A percentile compares a stretch with the other conserved stretches of the same genome.
phyloP scores from a whole-genome alignment of 2,329 filamentous ascomycete species.

The Aspergillus udagawae region DNA sequence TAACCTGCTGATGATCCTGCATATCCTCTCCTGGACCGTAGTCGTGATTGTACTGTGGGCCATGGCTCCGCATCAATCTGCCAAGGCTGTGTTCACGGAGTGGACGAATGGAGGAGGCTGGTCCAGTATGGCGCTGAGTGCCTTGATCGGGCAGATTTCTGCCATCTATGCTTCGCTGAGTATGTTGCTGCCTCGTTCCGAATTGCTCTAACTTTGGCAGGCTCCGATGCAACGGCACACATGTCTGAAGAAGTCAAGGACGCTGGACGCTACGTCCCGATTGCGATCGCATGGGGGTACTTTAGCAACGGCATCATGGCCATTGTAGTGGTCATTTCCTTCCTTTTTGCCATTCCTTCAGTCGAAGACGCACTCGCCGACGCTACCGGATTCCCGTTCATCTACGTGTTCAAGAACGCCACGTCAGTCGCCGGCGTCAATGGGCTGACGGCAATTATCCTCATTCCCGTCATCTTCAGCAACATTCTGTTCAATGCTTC shows the following conservation, averaged over 20 bases:
- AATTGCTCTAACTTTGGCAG: slow-evolving; percentile 10
- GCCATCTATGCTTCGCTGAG: slow-evolving; percentile 29
- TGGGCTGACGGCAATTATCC: slow-evolving; percentile 38
- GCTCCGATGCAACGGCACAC: slow-evolving; percentile 29
- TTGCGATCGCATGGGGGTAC: slow-evolving; percentile 44
- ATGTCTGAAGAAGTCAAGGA: slow-evolving; percentile 50
- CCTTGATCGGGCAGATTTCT: slow-evolving; percentile 37
- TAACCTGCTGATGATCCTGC: slow-evolving; percentile 35
- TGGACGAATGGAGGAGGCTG: slow-evolving; percentile 39
- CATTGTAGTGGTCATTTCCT: slow-evolving; percentile 43
- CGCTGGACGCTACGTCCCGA: slow-evolving; percentile 43
- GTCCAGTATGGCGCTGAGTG: slow-evolving; percentile 30
- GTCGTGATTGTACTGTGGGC: slow-evolving; percentile 30
- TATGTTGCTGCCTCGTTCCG: slow-evolving; percentile 1
- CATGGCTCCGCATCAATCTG: slow-evolving; percentile 27
- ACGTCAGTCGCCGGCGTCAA: slow-evolving; percentile 23
- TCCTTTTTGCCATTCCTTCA: slow-evolving; percentile 36
- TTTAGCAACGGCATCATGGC: slow-evolving; percentile 44
- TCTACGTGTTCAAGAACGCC: slow-evolving; percentile 43
- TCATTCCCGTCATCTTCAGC: slow-evolving; percentile 36
- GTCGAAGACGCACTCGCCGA: slow-evolving; percentile 35
- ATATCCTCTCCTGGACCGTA: slow-evolving; percentile 36
- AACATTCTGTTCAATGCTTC: slow-evolving; percentile 39
- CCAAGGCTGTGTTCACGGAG: slow-evolving; percentile 31
- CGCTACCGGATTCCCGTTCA: slow-evolving; percentile 43